Base-by-base conservation (phyloP, 139 green algal species). In the Closterium sp. region DNA sequence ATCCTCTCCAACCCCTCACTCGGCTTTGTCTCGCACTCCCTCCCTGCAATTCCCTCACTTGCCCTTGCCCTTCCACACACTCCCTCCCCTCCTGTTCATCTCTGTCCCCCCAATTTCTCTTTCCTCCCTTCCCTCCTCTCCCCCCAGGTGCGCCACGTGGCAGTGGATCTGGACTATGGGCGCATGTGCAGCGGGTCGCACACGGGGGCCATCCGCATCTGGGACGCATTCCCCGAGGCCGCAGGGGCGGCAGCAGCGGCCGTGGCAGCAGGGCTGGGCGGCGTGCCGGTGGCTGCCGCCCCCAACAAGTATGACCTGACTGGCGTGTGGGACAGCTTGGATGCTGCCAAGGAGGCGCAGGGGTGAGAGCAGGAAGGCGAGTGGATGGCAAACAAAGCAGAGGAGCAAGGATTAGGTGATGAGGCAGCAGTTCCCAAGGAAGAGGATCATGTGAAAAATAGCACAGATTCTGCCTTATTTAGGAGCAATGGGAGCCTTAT, bases 201-300 rank as follows among this genome's bases (percentile, higher is more conserved):
- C 83, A 86, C 30, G 0, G 83, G 83, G 21, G 83, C 83, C 83
- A 86, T 86, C 30, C 83, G 83, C 30, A 32, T 86, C 16, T 86
- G 83, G 83, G 83, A 86, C 1, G 83, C 83, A 86, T 86, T 86
- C 83, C 83, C 83, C n/a, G 83, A 86, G 28, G 83, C 83, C 12
- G 55, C 55, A 76, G 55, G 55, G 55, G 55, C 55, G 16, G 55
- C 55, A 76, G 55, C 55, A 19, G 55, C 55, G 55, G 55, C 55
- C 25, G 55, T 76, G 25, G 55, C 55, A 76, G 55, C 55, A 76
- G 55, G 55, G 55, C 55, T 76, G 55, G 55, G 55, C 2, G 55
- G 55, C 55, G 55, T 76, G 55, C 55, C 55, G 55, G 55, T 19
- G 4, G 55, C 55, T 28, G 55, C 55, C 23, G 55, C 12, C 2